phyloP scores from a whole-genome alignment of 345 rosid species.

The Salix purpurea region DNA sequence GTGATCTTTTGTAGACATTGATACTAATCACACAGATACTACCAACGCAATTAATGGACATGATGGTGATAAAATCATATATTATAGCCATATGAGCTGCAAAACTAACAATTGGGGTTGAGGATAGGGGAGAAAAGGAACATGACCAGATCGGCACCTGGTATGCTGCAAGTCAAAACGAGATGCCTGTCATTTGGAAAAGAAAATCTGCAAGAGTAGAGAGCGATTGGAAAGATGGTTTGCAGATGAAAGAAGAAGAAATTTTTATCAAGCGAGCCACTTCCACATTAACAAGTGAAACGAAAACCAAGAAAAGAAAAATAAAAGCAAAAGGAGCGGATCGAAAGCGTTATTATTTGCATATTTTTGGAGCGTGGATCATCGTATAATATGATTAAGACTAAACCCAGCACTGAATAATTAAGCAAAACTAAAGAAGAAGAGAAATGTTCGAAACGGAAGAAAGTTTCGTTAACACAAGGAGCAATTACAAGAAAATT shows the following conservation, averaged over 20 bases:
- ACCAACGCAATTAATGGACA: conserved; percentile 15
- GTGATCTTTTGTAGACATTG: conserved; percentile 20
- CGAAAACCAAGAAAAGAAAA: too few species aligned
- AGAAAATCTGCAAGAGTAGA: not conserved
- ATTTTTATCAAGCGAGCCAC: not conserved
- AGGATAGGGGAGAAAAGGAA: not conserved
- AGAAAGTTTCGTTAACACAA: conserved; percentile 19
- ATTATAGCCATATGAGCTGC: not conserved
- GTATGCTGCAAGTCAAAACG: not conserved
- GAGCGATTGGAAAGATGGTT: too few species aligned
- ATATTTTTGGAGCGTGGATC: too few species aligned
- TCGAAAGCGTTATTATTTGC: too few species aligned
- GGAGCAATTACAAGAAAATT: conserved; percentile 35
- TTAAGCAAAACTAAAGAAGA: not conserved
- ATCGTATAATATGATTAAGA: not conserved
- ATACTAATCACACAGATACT: not conserved
- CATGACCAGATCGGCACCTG: not conserved
- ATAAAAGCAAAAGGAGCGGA: too few species aligned
- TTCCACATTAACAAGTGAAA: not conserved
- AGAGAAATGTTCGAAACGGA: too few species aligned
- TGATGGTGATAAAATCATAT: too few species aligned
- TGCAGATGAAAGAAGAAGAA: not conserved
- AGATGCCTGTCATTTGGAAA: not conserved
- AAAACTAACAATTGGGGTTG: not conserved
- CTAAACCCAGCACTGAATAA: not conserved